Evolutionary conservation across 176 grass and related monocot genomes (phyloP).

Genomic region (Aegilops sharonensis): DNA sequence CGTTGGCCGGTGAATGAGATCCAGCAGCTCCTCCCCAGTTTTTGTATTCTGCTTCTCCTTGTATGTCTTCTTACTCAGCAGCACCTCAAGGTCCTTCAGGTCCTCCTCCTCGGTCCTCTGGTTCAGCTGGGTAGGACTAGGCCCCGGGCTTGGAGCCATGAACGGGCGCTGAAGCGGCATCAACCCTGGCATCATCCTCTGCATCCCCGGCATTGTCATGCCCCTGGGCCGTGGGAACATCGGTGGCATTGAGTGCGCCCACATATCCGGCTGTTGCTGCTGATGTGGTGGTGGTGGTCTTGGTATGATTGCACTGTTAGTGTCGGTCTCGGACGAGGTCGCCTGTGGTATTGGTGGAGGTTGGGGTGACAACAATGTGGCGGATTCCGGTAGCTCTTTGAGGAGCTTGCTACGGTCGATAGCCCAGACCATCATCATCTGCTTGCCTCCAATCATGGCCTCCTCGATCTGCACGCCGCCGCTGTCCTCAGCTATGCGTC

Average conservation of each 20-base stretch:
- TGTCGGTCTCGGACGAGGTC: constrained; percentile 27
- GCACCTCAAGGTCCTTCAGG: constrained; percentile 80
- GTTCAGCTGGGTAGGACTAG: constrained; percentile 37
- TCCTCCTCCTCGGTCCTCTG: constrained; percentile 85
- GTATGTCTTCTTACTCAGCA: constrained; percentile 89
- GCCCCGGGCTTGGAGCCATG: constrained; percentile 38
- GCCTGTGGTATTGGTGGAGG: constrained; percentile 21
- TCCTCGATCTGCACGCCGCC: constrained; percentile 86
- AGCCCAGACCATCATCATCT: constrained; percentile 84
- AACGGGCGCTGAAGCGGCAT: constrained; percentile 66
- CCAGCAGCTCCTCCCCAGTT: constrained; percentile 97
- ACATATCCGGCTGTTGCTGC: constrained; percentile 57
- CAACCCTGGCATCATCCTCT: constrained; percentile 56
- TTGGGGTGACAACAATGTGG: constrained; percentile 40
- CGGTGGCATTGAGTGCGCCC: constrained; percentile 69
- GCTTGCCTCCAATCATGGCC: constrained; percentile 74
- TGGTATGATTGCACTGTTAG: constrained; percentile 41
- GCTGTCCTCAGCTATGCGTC: constrained; percentile 72
- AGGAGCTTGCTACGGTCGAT: constrained; percentile 95
- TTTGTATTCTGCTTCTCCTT: constrained; percentile 90
- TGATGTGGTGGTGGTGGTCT: constrained; percentile 41
- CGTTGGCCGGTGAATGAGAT: constrained; percentile 95
- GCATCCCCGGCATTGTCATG: constrained; percentile 55
- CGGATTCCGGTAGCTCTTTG: constrained; percentile 83
- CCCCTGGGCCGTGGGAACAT: constrained; percentile 75